These are phyloP conservation scores for Solanum neorickii DNA, from an alignment of 257 asterid genomes.

Conservation along the genomic window DNA sequence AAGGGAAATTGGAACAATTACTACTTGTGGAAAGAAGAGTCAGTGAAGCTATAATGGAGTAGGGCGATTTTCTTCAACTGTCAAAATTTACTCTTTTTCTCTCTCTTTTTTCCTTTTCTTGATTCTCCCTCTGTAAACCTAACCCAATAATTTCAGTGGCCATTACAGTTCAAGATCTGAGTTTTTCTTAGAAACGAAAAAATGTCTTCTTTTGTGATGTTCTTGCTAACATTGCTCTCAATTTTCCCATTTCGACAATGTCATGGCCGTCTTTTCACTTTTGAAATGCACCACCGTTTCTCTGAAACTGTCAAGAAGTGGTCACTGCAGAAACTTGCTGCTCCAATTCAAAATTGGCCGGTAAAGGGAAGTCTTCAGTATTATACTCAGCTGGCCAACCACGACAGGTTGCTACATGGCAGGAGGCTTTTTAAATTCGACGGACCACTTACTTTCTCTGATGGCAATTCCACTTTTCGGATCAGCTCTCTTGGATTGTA, in stretches of 20 bases:
- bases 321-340: slow-evolving; percentile 16
- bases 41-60: not conserved
- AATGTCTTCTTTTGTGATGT: slow-evolving; percentile 27
- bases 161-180: slow-evolving; percentile 4
- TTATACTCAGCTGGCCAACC: slow-evolving; percentile 43
- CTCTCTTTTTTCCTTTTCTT: not conserved
- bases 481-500: slow-evolving; percentile 77
- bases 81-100: not conserved
- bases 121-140: not conserved
- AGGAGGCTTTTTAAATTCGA: slow-evolving; percentile 27
- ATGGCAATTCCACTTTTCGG: slow-evolving; percentile 55
- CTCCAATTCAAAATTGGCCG: slow-evolving; percentile 37
- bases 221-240: slow-evolving; percentile 8
- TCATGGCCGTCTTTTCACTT: slow-evolving; percentile 37
- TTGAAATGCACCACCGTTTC: slow-evolving; percentile 83
- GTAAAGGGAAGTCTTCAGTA: slow-evolving; percentile 42
- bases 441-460: slow-evolving; percentile 51
- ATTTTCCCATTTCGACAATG: slow-evolving; percentile 14
- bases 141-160: not conserved
- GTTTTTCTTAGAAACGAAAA: slow-evolving; percentile 2
- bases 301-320: slow-evolving; percentile 60
- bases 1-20: not conserved
- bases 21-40: not conserved
- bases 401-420: slow-evolving; percentile 38
- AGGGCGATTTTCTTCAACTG: not conserved